Evolutionary conservation across 306 rosid species (phyloP), one percentile per base, ranked within the genome.

Genomic region (Quercus aquifolioides): DNA sequence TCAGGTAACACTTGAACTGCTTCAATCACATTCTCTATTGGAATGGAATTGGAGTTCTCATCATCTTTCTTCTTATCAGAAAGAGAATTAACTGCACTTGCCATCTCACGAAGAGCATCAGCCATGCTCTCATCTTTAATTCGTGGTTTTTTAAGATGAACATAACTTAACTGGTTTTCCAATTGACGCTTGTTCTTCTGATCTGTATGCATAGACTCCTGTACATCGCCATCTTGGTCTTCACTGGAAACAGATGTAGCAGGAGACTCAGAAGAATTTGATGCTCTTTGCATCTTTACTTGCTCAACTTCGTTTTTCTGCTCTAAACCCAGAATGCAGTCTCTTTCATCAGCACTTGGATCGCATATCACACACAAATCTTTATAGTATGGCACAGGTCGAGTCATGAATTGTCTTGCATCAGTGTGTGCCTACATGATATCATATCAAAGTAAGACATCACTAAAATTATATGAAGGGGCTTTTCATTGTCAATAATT

Each of bases 391-490:
- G 94, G 93, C 59, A 92, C 82, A 59, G 93, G 94, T 4, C 94
- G 90, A 26, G 94, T 90, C 97, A 92, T 92, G 81, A 87, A 90
- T 84, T 92, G 97, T 21, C 93, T 73, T 35, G 91, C 93, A 76
- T 90, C 92, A 10, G 90, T 79, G 79, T 92, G 90, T 72, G 82
- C 89, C 97, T 92, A 88, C 86, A 84, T 55, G 59, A n/a, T 33
- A 65, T 76, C 75, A 82, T 74, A 43, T 54, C 62, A 74, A 82
- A 19, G 55, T 69, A 73, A 55, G 52, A 35, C 70, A 76, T 70
- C 64, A 51, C 13, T 43, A 56, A 15, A 71, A 75, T 19, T 19
- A 76, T 43, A 69, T 21, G 4, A 19, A 41, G 74, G 55, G 64
- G 10, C 71, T 65, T 31, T 30, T 65, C 51, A 18, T 18, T 33